These are phyloP conservation scores for Pseudoturritis turrita DNA, from an alignment of 345 rosid genomes.

Conservation along the genomic window DNA sequence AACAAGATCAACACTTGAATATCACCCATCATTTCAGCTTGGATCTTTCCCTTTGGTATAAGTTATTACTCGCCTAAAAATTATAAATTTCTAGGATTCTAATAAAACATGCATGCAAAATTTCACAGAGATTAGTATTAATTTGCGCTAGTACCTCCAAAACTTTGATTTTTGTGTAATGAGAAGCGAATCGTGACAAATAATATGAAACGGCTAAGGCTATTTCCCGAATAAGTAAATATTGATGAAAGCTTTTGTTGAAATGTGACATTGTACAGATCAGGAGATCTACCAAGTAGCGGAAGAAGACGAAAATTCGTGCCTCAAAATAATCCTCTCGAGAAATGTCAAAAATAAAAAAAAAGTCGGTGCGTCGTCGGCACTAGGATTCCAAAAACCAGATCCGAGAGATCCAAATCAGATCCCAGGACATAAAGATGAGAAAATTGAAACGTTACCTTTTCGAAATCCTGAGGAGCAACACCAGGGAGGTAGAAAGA, in stretches of 20 bases:
- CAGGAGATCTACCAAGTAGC: neutral
- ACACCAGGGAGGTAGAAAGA: constrained; percentile 97
- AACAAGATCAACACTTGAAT: neutral
- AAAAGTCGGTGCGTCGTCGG: neutral
- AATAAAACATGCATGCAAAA: neutral
- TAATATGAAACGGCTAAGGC: neutral
- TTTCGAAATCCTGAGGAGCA: constrained; percentile 82
- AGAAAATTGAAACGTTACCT: constrained; percentile 38
- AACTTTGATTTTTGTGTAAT: neutral
- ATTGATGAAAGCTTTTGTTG: neutral
- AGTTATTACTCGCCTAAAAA: neutral
- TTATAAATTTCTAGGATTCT: neutral
- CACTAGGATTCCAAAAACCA: neutral
- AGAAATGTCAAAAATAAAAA: neutral
- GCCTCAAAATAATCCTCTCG: neutral
- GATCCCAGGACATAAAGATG: constrained; percentile 4
- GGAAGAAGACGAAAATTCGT: neutral
- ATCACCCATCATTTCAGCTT: neutral
- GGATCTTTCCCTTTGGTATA: neutral
- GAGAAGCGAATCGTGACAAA: neutral
- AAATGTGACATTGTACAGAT: constrained; percentile 8
- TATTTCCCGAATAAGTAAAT: neutral
- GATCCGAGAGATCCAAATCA: constrained; percentile 20
- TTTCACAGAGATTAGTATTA: neutral
- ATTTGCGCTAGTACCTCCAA: neutral